phyloP scores from a whole-genome alignment of 2,329 filamentous ascomycete genomes.

The Monilinia laxa region DNA sequence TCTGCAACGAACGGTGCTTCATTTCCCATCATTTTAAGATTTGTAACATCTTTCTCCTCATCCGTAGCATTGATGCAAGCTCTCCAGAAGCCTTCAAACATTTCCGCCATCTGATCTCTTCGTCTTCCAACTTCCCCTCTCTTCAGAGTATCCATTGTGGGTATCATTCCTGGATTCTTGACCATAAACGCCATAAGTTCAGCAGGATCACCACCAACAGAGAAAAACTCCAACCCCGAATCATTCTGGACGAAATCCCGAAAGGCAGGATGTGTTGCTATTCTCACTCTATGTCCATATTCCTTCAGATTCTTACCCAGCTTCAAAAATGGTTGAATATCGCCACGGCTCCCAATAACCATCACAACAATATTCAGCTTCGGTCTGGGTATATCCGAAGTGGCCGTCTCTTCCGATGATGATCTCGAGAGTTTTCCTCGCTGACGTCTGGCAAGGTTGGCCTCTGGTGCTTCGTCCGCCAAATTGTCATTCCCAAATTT shows the following conservation, averaged over 20 bases:
- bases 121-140: slow-evolving; percentile 70
- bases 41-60: slow-evolving; percentile 60
- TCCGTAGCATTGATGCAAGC: slow-evolving; percentile 74
- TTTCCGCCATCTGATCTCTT: slow-evolving; percentile 70
- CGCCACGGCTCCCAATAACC: slow-evolving; percentile 77
- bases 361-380: slow-evolving; percentile 75
- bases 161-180: slow-evolving; percentile 79
- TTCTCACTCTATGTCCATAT: slow-evolving; percentile 71
- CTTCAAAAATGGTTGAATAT: slow-evolving; percentile 77
- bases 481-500: slow-evolving; percentile 44
- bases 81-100: slow-evolving; percentile 82
- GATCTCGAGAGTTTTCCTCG: slow-evolving; percentile 37
- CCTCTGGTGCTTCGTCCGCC: slow-evolving; percentile 23
- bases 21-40: slow-evolving; percentile 63
- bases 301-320: slow-evolving; percentile 72
- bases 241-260: slow-evolving; percentile 73
- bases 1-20: slow-evolving; percentile 66
- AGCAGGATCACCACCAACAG: slow-evolving; percentile 73
- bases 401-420: slow-evolving; percentile 30
- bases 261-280: slow-evolving; percentile 78
- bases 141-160: slow-evolving; percentile 68
- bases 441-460: background rate
- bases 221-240: slow-evolving; percentile 75
- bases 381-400: slow-evolving; percentile 25
- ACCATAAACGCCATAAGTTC: slow-evolving; percentile 84